phyloP scores from a whole-genome alignment of 345 rosid species.

The Populus pruinosa region DNA sequence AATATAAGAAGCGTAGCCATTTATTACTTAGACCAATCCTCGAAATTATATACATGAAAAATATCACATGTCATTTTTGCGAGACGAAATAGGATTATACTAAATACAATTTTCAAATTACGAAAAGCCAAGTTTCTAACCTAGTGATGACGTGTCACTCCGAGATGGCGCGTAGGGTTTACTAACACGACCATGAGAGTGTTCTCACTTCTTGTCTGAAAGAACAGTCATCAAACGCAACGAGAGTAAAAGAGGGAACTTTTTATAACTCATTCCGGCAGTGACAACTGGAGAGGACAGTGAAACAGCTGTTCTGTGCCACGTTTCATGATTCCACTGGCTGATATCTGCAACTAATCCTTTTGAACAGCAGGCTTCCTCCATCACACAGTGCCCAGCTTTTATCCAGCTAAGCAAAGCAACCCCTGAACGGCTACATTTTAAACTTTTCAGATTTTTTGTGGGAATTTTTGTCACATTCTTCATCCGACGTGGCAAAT shows the following conservation, averaged over 20 bases:
- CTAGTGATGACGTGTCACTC: neutral
- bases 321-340: constrained; percentile 1
- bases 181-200: neutral
- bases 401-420: constrained; percentile 27
- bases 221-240: constrained; percentile 11
- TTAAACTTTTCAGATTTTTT: neutral
- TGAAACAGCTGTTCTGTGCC: constrained; percentile 32
- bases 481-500: neutral
- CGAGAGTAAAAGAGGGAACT: constrained; percentile 14
- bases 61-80: too few species aligned
- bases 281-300: constrained; percentile 43
- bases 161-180: neutral
- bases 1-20: too few species aligned
- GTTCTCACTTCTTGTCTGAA: neutral
- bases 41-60: too few species aligned
- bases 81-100: too few species aligned
- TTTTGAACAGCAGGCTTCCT: constrained; percentile 17
- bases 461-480: neutral
- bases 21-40: too few species aligned
- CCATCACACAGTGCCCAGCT: constrained; percentile 28
- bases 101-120: too few species aligned
- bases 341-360: neutral
- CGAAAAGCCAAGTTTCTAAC: neutral
- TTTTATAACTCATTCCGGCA: constrained; percentile 22
- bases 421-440: constrained; percentile 15